Conservation (phyloP, 176 grass and related monocot species). For the Hyparrhenia diplandra region DNA sequence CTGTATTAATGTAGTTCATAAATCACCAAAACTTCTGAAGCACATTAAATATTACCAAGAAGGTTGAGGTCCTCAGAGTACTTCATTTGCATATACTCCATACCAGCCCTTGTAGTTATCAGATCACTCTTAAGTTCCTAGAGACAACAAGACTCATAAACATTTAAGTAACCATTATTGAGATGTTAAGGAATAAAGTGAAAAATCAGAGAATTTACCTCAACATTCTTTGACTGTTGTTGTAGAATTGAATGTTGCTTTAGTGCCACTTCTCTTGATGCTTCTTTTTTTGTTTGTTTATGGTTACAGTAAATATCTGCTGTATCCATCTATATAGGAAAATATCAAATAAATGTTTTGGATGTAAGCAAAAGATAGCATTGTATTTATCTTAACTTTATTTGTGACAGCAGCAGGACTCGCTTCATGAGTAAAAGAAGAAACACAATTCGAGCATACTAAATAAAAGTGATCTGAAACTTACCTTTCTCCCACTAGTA, state of each 20-base stretch:
- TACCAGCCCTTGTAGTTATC: slow-evolving; percentile 71
- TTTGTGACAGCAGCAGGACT: slow-evolving; percentile 1
- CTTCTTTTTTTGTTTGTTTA: slow-evolving; percentile 56
- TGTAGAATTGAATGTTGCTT: slow-evolving; percentile 69
- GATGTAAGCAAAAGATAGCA: slow-evolving; percentile 25
- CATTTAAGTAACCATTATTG: background rate
- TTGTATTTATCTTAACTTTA: background rate
- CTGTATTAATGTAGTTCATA: slow-evolving; percentile 10
- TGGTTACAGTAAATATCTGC: slow-evolving; percentile 51
- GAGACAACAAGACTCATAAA: slow-evolving; percentile 15
- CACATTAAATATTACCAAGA: slow-evolving; percentile 59
- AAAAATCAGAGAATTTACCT: slow-evolving; percentile 53
- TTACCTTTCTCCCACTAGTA: slow-evolving; percentile 68
- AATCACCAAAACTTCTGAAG: background rate
- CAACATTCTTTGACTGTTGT: slow-evolving; percentile 74
- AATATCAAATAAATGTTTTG: slow-evolving; percentile 24
- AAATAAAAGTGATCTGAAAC: slow-evolving; percentile 21
- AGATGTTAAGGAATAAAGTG: slow-evolving; percentile 2
- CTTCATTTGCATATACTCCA: slow-evolving; percentile 88
- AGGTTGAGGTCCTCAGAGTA: slow-evolving; percentile 68
- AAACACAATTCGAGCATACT: slow-evolving; percentile 11
- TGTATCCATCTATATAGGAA: slow-evolving; percentile 54
- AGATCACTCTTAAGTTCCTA: slow-evolving; percentile 79
- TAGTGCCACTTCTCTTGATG: slow-evolving; percentile 53
- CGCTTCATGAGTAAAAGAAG: background rate